Evolutionary conservation across 2,329 filamentous ascomycete species (phyloP), one percentile per base, ranked within the genome.

Genomic region (Ophiocordyceps camponoti-floridani): DNA sequence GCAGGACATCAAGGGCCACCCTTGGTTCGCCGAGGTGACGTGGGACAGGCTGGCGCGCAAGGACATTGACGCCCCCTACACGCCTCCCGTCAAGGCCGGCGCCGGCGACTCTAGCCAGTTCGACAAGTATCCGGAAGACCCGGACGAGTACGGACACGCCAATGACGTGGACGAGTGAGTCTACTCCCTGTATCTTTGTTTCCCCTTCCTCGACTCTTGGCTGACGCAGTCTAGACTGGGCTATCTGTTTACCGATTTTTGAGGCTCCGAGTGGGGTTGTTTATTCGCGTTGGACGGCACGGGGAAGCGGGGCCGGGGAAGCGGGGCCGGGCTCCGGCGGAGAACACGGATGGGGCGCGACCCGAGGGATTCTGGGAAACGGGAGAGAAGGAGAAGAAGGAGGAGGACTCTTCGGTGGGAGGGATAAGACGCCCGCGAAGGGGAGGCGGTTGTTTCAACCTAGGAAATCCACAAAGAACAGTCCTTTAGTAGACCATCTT

Each of bases 51-150:
- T 98, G 54, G 80, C 84, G 35, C 83, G 87, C 61, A 96, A 95
- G 65, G 91, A 98, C 56, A 98, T 98, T 49, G 91, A 98, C 63
- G 91, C 91, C 35, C 91, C 91, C 5, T 98, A 98, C 60, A 91
- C 94, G 45, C 91, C 91, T 14, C 91, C 91, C 0, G 89, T 98
- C 49, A 84, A 91, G 60, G 88, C 86, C 40, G 91, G 91, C 40
- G 82, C 86, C 28, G 91, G 91, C 47, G 91, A 98, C 66, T 86
- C 91, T 44, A 95, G 88, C 64, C 84, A 95, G 63, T 98, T 98
- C 58, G 91, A 98, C 65, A 85, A 88, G 62, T 98, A 98, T 62
- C 88, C 91, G 2, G 91, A 98, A 63, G 91, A 98, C 63, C 86
- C 84, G 41, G 91, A 98, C 63, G 78, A 81, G 58, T 98, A 98